phyloP scores from a whole-genome alignment of 2,329 filamentous ascomycete species.

The Colletotrichum tropicale region DNA sequence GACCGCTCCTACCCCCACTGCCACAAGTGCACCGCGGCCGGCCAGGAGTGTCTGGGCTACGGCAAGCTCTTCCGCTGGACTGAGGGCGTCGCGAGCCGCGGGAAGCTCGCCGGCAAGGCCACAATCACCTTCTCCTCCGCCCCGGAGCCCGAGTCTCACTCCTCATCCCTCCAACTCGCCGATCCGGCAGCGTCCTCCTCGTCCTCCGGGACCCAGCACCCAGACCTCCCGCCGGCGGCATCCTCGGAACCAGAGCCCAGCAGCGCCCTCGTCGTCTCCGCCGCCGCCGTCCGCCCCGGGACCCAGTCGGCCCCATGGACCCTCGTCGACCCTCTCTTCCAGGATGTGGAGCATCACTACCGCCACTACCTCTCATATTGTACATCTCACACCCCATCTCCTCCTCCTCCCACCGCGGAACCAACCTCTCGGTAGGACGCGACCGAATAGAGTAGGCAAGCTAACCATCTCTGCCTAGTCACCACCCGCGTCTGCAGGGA shows the following conservation, averaged over 20 bases:
- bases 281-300: slow-evolving; percentile 13
- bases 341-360: slow-evolving; percentile 58
- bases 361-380: slow-evolving; percentile 47
- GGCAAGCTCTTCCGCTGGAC: slow-evolving; percentile 59
- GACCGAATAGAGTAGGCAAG: neutral
- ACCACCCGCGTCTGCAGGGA: slow-evolving; percentile 56
- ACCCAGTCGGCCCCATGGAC: slow-evolving; percentile 36
- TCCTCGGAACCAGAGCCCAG: neutral
- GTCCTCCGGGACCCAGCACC: neutral
- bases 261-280: slow-evolving; percentile 25
- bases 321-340: slow-evolving; percentile 47
- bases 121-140: slow-evolving; percentile 32
- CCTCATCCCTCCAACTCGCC: neutral
- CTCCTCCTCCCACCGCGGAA: neutral
- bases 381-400: slow-evolving; percentile 29
- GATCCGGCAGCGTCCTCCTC: neutral
- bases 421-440: neutral
- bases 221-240: neutral
- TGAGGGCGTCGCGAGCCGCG: slow-evolving; percentile 47
- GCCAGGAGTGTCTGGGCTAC: slow-evolving; percentile 58
- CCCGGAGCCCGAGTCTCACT: neutral
- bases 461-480: slow-evolving; percentile 42
- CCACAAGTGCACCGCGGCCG: slow-evolving; percentile 53
- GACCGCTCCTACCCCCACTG: slow-evolving; percentile 56
- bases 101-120: slow-evolving; percentile 44